Base-by-base conservation (phyloP, 345 rosid species). In the Sapria himalayana region DNA sequence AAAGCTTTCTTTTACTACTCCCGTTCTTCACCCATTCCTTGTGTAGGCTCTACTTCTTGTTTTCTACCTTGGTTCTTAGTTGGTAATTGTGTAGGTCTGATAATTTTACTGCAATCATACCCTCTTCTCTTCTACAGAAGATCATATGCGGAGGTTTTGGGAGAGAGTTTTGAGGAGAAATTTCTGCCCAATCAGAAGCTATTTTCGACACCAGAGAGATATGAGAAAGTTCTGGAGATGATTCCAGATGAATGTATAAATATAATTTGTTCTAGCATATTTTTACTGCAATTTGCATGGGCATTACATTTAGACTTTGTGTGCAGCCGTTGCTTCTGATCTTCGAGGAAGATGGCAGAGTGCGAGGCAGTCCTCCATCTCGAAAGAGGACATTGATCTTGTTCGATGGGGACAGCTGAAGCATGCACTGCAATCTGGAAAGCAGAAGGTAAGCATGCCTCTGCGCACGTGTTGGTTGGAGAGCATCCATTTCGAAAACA, bases 341-440 rank as follows among this genome's bases (percentile, higher is more conserved):
- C 72, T 89, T 46, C 70, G 84, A 43, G 84, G 74, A 20, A 79
- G 59, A 64, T 89, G 95, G 93, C 86, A 74, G 45, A 76, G 56
- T 46, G 61, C 58, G 22, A 73, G 56, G 31, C 66, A 59, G 59
- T 40, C 72, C 38, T 63, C 74, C 52, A 50, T 50, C 44, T 61
- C 74, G 50, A 79, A 76, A 48, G 82, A 77, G 29, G 85, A 74
- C 62, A 65, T 62, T 37, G 77, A 86, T 54, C 29, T 34, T 56
- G 49, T 54, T 39, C 70, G 93, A 42, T 79, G 95, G 95, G 78
- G 73, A 56, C 89, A 79, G 57, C 76, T 89, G 22, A 89, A 79
- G 49, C 51, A 50, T 33, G 36, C 64, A 12, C 70, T 82, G 46
- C 79, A 72, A 45, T 79, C 93, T 0, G 74, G 76, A 55, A 80